Base-by-base conservation (phyloP, 1,284 basidiomycete species). In the Caloboletus firmus region DNA sequence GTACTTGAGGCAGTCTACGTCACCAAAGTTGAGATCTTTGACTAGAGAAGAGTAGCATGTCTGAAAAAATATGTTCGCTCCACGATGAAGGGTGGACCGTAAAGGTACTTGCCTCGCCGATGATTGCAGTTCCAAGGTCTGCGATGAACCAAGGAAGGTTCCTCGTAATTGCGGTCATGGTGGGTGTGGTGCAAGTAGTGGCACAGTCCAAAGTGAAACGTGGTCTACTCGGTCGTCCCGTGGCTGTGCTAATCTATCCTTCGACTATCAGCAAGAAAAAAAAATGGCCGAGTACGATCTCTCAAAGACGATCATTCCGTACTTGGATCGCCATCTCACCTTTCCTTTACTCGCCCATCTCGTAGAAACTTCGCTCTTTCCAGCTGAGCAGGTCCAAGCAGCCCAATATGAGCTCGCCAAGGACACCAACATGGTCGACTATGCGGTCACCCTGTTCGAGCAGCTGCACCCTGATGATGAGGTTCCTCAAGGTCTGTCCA, bases 331-430 rank as follows among this genome's bases (percentile, higher is more conserved):
- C 54, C 96, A 99, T 79, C 82, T 99, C 45, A 89, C 91, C 44
- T 89, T 98, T 64, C 94, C 96, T 44, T 79, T 98, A 20, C 88
- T 99, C 59, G 85, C 89, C 31, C 93, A 97, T 76, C 85, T 98
- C 51, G 80, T 80, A 32, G 84, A 91, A 64, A 82, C 79, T 13
- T 82, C 83, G 36, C 74, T 89, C 39, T 95, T 94, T 71, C 79
- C 89, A 1, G 78, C 80, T 34, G 78, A 87, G 52, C 85, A 96
- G 61, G 84, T 96, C 52, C 83, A 85, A 55, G 78, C 85, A 49
- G 93, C 93, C 22, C 93, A 95, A 74, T 97, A 98, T 90, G 95
- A 98, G 69, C 87, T 98, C 52, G 93, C 94, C 54, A 96, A 93
- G 72, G 91, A 89, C 62, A 99, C 95, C 48, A 96, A 97, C 74